Evolutionary conservation across 2,329 filamentous ascomycete genomes (phyloP), one percentile per base, ranked within the genome.

Genomic region (Cercospora sp.): DNA sequence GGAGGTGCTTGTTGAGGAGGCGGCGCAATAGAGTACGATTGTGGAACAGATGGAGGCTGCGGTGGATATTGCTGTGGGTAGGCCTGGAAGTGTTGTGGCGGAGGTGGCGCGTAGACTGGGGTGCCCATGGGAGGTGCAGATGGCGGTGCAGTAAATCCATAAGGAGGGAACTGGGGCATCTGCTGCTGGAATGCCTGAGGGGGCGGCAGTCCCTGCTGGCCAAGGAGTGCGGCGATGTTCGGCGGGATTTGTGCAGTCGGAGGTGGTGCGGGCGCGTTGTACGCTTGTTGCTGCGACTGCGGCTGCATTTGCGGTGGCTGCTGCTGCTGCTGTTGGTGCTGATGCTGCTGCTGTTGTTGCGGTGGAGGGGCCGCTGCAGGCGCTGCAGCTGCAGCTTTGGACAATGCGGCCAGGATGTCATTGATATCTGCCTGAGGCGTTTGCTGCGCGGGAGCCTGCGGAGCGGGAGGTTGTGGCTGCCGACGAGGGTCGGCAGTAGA

Each of bases 1-100:
- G 68, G 72, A 51, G 69, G 74, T 66, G 67, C 83, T 75, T 73
- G 84, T 81, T 88, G 90, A 85, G 90, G 87, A 80, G 89, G 84
- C 77, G 87, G 86, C 71, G 84, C 79, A 73, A 77, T 78, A 45
- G 79, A 73, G 73, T 79, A 77, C 18, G 69, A 66, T 48, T 76
- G 76, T 18, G 76, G 74, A n/a, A 78, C 72, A n/a, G 76, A 78
- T 5, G 76, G 74, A n/a, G 75, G 75, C 64, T 76, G 76, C 16
- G 75, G 75, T 23, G 73, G 72, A 65, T 73, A 72, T 12, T 57
- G 62, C 48, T 64, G 62, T n/a, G 74, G 72, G 63, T 74, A 73
- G 16, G 72, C 71, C n/a, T 67, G 62, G 33, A 70, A 76, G 58
- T 66, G 66, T n/a, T 57, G 62, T 23, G 42, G 60, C 59, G 64